Base-by-base conservation (phyloP, 2,329 filamentous ascomycete species). In the Mollisiaceae sp. region DNA sequence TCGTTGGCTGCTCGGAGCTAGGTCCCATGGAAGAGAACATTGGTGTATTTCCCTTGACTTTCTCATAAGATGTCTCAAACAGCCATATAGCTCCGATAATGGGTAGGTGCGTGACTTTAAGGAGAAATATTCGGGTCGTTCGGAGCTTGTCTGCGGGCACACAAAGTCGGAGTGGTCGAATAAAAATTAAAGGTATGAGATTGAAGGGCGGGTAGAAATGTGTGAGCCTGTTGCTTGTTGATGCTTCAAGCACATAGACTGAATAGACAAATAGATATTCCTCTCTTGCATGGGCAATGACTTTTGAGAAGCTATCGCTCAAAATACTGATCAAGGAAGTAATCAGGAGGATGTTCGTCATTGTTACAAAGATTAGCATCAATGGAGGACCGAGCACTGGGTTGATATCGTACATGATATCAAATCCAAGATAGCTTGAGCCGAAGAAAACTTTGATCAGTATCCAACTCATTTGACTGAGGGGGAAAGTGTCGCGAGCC, bases 361-460 rank as follows among this genome's bases (percentile, higher is more conserved):
- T 81, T 27, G 85, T 90, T 68, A 94, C 86, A 77, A 94, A 94
- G 58, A 93, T 82, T 66, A 84, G 56, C 86, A 78, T 22, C 80
- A 75, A 61, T 18, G 74, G 74, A 1, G 74, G 73, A 11, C 73
- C 74, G 22, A 75, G 63, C 47, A 66, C 59, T 1, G 70, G 72
- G 36, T 72, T 71, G 35, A 75, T 75, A 54, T 85, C 77, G 62
- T 83, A 74, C 86, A 89, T 89, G 64, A 88, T 82, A 67, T 88
- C 86, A 74, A 94, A 93, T 54, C 91, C 91, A 58, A 93, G 83
- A 73, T 87, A 91, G 75, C 86, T 90, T 20, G 89, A 90, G 12
- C 91, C 91, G 74, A 92, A 93, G 76, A 94, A 94, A 60, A 94
- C 92, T 76, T 92, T 92, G 68, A 91, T 89, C 63, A 93, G 78